Evolutionary conservation across 164 flowering plant genomes (phyloP).

Genomic region (Platanus orientalis): DNA sequence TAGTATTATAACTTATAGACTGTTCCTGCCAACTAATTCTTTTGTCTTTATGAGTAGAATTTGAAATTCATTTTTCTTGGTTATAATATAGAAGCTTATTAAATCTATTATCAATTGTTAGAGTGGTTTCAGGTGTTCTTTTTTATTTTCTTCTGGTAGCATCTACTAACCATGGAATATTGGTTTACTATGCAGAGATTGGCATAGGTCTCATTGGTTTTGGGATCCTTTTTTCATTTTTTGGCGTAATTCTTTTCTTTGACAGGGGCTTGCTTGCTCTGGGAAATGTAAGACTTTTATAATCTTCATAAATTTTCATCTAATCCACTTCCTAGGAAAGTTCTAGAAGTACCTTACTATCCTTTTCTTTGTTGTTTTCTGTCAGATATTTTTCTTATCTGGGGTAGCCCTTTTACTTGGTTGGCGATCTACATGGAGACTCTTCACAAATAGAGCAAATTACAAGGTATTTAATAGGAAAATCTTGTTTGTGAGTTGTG

Average conservation of each 20-base stretch:
- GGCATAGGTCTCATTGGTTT: constrained; percentile 80
- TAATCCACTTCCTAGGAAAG: neutral
- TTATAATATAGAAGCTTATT: too few relatives aligned
- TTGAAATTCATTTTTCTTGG: too few relatives aligned
- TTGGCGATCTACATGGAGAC: constrained; percentile 57
- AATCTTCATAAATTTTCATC: constrained; percentile 1
- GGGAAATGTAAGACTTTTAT: constrained; percentile 60
- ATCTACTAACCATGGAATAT: constrained; percentile 4
- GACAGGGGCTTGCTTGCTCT: constrained; percentile 86
- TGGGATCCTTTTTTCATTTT: constrained; percentile 67
- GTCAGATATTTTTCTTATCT: constrained; percentile 53
- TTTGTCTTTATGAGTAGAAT: too few relatives aligned
- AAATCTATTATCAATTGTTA: too few relatives aligned
- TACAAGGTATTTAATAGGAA: constrained; percentile 49
- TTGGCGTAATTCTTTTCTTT: constrained; percentile 73
- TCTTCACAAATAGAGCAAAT: constrained; percentile 51
- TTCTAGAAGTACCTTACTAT: constrained; percentile 2
- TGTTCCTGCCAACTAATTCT: too few relatives aligned
- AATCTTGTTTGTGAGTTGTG: neutral
- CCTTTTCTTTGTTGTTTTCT: constrained; percentile 3
- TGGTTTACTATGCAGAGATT: constrained; percentile 45
- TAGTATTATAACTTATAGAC: too few relatives aligned
- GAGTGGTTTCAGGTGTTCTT: neutral
- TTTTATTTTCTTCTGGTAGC: neutral
- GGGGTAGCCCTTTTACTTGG: constrained; percentile 71